Conservation (phyloP, 768 basidiomycete species). For the Gloeostereum incarnatum region DNA sequence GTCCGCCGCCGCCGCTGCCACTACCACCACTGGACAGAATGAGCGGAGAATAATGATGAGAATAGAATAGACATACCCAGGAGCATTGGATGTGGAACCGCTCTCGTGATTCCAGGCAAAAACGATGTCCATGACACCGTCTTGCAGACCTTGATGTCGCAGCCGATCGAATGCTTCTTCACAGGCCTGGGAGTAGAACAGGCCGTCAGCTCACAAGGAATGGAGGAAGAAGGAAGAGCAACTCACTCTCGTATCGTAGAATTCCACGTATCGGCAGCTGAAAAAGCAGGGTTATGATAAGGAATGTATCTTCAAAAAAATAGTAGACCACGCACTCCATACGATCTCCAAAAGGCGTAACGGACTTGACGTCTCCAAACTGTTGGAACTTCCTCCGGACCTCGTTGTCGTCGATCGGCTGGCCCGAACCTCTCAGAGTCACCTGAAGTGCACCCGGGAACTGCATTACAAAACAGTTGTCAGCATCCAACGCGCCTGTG, state of each 20-base stretch:
- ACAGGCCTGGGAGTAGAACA: constrained; percentile 40
- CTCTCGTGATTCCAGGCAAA: constrained; percentile 79
- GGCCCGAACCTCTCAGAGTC: constrained; percentile 58
- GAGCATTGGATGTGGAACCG: constrained; percentile 34
- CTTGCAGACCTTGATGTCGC: constrained; percentile 69
- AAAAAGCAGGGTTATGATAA: not conserved
- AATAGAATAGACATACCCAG: constrained; percentile 19
- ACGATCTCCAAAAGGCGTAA: constrained; percentile 57
- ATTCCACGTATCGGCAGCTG: constrained; percentile 90
- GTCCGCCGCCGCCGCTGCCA: constrained; percentile 17
- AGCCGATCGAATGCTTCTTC: constrained; percentile 75
- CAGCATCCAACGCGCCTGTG: not conserved
- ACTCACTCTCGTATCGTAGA: constrained; percentile 79
- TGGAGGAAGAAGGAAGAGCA: not conserved
- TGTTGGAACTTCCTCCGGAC: constrained; percentile 79
- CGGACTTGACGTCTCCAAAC: constrained; percentile 84
- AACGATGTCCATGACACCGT: constrained; percentile 82
- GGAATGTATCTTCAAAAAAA: not conserved
- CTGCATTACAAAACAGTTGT: constrained; percentile 30
- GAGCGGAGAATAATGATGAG: not conserved
- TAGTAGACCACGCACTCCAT: constrained; percentile 35
- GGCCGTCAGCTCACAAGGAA: no score
- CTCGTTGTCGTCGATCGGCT: constrained; percentile 75
- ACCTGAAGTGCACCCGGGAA: constrained; percentile 82
- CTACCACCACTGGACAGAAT: not conserved